These are phyloP conservation scores for Eucalyptus decipiens DNA, from an alignment of 345 rosid genomes.

Conservation along the genomic window DNA sequence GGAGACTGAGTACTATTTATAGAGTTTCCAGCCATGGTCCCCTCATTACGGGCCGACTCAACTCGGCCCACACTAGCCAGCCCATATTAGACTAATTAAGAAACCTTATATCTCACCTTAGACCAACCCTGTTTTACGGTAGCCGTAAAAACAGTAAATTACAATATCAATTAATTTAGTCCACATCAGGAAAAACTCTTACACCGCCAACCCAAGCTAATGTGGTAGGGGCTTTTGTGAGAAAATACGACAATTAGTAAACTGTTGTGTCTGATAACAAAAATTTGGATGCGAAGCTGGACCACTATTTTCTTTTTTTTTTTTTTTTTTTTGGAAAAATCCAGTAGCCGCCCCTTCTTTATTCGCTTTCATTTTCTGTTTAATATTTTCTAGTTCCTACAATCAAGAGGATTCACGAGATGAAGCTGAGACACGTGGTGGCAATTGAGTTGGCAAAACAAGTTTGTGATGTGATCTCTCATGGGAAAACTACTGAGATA, in stretches of 20 bases:
- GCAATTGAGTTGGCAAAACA: not conserved
- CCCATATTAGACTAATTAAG: too few species aligned
- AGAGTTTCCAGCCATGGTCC: too few species aligned
- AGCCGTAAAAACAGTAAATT: too few species aligned
- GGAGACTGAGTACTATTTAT: too few species aligned
- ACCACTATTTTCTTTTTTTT: not conserved
- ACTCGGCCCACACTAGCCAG: too few species aligned
- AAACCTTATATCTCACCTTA: too few species aligned
- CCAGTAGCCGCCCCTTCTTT: not conserved
- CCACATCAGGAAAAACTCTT: too few species aligned
- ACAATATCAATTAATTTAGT: too few species aligned
- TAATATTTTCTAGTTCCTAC: not conserved
- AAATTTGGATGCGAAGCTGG: not conserved
- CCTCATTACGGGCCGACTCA: too few species aligned
- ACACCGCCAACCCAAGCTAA: not conserved
- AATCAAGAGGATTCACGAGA: not conserved
- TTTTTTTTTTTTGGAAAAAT: too few species aligned
- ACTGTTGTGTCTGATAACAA: not conserved
- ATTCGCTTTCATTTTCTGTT: too few species aligned
- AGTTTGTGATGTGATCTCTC: accelerated
- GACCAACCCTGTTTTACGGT: too few species aligned
- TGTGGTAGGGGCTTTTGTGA: not conserved
- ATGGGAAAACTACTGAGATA: not conserved
- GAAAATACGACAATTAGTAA: not conserved
- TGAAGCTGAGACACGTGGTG: not conserved